Conservation (phyloP, 2,329 filamentous ascomycete species). For the Aspergillus brasiliensis region DNA sequence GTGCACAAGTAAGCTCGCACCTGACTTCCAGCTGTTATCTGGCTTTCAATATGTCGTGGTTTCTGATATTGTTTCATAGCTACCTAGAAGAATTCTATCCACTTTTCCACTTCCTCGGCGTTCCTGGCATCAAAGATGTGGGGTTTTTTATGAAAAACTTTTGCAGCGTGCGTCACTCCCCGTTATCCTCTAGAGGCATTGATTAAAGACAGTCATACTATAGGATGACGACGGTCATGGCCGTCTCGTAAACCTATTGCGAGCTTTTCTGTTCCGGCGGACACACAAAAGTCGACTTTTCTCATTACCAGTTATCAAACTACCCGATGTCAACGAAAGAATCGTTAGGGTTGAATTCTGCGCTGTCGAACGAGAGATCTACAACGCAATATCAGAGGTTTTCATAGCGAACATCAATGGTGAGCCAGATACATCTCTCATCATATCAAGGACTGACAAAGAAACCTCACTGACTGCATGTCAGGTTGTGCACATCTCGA, state of each 20-base stretch:
- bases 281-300: slow-evolving; percentile 59
- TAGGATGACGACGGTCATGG: slow-evolving; percentile 15
- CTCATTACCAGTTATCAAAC: slow-evolving; percentile 54
- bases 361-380: slow-evolving; percentile 54
- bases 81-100: slow-evolving; percentile 42
- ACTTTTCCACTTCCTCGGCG: slow-evolving; percentile 41
- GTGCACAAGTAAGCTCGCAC: slow-evolving; percentile 36
- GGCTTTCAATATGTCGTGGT: not conserved
- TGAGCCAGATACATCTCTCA: slow-evolving; percentile 9
- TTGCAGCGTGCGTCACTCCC: slow-evolving; percentile 20
- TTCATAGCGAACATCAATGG: slow-evolving; percentile 38
- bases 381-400: slow-evolving; percentile 52
- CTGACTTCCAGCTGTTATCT: not conserved
- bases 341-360: slow-evolving; percentile 54
- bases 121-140: slow-evolving; percentile 29
- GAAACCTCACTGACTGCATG: slow-evolving; percentile 33
- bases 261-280: slow-evolving; percentile 55
- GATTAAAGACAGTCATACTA: not conserved
- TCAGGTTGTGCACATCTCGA: slow-evolving; percentile 4
- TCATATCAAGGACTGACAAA: not conserved
- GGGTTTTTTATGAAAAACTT: slow-evolving; percentile 29
- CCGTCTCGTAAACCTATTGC: slow-evolving; percentile 33
- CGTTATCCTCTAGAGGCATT: not conserved
- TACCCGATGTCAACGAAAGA: slow-evolving; percentile 52
- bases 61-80: slow-evolving; percentile 18